A percentile compares a stretch with the other conserved stretches of the same genome.
These are phyloP conservation scores for Agastache rugosa DNA, from an alignment of 257 asterid genomes.

Conservation along the genomic window DNA sequence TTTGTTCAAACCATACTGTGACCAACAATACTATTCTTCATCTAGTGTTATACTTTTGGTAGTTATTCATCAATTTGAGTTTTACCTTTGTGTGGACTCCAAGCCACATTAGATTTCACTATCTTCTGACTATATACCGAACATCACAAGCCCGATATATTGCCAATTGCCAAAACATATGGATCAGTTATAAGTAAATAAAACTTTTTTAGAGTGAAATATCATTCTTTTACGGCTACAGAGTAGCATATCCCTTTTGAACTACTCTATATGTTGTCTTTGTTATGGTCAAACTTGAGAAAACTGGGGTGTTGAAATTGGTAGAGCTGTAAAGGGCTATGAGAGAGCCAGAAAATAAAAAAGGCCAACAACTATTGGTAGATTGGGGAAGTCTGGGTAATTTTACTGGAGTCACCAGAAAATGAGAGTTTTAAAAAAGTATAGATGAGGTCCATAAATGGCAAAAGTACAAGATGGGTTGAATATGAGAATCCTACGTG, in stretches of 20 bases:
- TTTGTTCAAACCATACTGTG: not conserved
- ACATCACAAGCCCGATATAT: not conserved
- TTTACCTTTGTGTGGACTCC: not conserved
- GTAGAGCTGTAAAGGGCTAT: not conserved
- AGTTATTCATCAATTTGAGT: not conserved
- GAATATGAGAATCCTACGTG: not conserved
- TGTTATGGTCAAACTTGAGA: not conserved
- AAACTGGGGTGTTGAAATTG: constrained; percentile 16
- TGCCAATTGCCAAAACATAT: not conserved
- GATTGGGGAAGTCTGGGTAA: constrained; percentile 14
- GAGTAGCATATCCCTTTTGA: not conserved
- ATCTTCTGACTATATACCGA: constrained; percentile 6
- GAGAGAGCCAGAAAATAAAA: constrained; percentile 1
- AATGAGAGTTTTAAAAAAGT: constrained; percentile 7
- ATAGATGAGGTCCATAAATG: not conserved
- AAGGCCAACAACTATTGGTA: not conserved
- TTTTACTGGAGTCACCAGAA: not conserved
- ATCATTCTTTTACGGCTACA: not conserved
- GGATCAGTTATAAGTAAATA: not conserved
- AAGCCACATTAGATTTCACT: not conserved
- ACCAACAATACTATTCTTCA: not conserved
- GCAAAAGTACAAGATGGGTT: not conserved
- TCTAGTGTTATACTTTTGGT: not conserved
- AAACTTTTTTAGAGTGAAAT: not conserved
- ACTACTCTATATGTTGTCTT: not conserved